Evolutionary conservation across 2,329 filamentous ascomycete species (phyloP).

Genomic region (Plenodomus tracheiphilus): DNA sequence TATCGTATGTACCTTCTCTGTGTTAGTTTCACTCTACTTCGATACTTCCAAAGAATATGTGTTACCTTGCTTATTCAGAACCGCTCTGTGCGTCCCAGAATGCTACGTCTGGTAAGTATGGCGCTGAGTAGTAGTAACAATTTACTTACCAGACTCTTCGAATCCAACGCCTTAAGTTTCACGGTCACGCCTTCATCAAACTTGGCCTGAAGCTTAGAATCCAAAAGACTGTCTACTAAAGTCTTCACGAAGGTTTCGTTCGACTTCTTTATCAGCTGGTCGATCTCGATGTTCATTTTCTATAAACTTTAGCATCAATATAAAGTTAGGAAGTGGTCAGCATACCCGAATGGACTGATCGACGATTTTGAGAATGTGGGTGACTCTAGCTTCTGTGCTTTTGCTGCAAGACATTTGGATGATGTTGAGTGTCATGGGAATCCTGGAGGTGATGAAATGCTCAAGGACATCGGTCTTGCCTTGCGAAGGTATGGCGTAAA

Average conservation of each 20-base stretch:
- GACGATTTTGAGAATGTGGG: constrained; percentile 16
- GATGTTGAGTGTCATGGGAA: constrained; percentile 12
- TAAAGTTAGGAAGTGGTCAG: neutral
- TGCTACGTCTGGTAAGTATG: neutral
- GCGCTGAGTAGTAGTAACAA: neutral
- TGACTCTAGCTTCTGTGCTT: constrained; percentile 13
- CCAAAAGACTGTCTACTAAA: neutral
- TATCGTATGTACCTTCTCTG: neutral
- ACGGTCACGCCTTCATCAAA: constrained; percentile 3
- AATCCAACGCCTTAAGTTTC: neutral
- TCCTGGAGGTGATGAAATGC: constrained; percentile 1
- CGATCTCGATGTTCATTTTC: neutral
- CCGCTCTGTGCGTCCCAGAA: constrained; percentile 1
- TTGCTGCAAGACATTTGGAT: constrained; percentile 23
- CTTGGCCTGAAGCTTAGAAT: neutral
- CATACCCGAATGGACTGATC: constrained; percentile 6
- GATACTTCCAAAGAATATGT: neutral
- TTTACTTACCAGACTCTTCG: neutral
- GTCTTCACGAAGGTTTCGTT: neutral
- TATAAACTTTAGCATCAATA: neutral
- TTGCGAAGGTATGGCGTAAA: constrained; percentile 15
- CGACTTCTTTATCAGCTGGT: too few species aligned
- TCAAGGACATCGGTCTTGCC: constrained; percentile 12
- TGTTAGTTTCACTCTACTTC: neutral
- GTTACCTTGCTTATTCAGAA: constrained; percentile 3